These are phyloP conservation scores for Pleomassaria siparia DNA, from an alignment of 2,329 filamentous ascomycete genomes.

Conservation along the genomic window DNA sequence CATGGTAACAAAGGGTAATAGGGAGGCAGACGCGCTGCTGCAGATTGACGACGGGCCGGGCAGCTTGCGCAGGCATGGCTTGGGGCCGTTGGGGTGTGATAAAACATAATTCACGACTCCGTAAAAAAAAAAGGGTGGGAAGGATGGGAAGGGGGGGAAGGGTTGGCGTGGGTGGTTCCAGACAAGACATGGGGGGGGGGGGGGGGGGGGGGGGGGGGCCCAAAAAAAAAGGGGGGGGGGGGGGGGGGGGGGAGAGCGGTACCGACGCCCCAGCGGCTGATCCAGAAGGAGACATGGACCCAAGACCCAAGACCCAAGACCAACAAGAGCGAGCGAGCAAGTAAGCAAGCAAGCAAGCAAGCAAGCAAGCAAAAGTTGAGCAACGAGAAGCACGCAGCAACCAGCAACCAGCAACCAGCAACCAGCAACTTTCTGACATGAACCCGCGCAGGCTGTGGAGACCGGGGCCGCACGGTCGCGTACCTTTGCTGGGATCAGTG, in stretches of 20 bases:
- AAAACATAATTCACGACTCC: constrained; percentile 43
- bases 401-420: background rate
- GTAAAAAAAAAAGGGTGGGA: too few species aligned
- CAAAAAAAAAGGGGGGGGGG: too few species aligned
- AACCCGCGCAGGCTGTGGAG: constrained; percentile 28
- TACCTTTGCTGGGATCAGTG: too few species aligned
- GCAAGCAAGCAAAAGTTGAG: too few species aligned
- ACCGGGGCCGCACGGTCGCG: constrained; percentile 18
- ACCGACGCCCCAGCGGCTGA: constrained; percentile 40
- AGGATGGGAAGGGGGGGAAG: too few species aligned
- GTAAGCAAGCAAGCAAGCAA: too few species aligned
- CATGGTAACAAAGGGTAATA: too few species aligned
- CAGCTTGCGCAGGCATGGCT: constrained; percentile 38
- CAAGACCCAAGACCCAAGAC: too few species aligned
- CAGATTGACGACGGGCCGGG: constrained; percentile 30
- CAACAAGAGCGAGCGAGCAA: too few species aligned
- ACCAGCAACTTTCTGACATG: constrained; percentile 33
- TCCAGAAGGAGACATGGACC: constrained; percentile 43
- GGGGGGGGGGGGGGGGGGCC: constrained; percentile 41
- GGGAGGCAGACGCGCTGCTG: constrained; percentile 3
- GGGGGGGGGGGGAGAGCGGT: constrained; percentile 9
- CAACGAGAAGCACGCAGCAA: background rate
- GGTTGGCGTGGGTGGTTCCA: constrained; percentile 42
- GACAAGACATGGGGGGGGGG: too few species aligned
- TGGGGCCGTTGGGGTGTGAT: constrained; percentile 43